phyloP scores from a whole-genome alignment of 2,329 filamentous ascomycete species.

The Aphanoascus verrucosus region DNA sequence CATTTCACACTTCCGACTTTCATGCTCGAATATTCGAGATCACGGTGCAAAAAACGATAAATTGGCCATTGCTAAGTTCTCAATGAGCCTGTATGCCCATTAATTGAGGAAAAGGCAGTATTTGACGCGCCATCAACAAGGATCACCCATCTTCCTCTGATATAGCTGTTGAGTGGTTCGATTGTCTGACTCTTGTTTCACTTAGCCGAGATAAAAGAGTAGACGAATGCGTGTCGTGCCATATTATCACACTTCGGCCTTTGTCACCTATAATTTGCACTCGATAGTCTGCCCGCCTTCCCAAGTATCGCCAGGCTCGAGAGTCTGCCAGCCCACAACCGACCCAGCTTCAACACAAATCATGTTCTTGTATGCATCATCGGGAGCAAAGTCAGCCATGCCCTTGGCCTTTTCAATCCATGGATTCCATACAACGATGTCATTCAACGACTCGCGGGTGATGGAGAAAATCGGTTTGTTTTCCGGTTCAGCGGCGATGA shows the following conservation, averaged over 20 bases:
- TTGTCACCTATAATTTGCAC: conserved; percentile 24
- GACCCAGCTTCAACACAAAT: conserved; percentile 85
- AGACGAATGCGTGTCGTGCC: not conserved
- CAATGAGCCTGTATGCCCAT: too few relatives aligned
- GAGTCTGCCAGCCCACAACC: conserved; percentile 68
- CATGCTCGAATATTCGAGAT: too few relatives aligned
- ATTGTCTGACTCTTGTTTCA: too few relatives aligned
- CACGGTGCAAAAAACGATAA: too few relatives aligned
- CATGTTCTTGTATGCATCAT: conserved; percentile 87
- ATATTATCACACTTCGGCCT: not conserved
- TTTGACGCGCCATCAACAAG: too few relatives aligned
- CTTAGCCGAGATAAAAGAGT: too few relatives aligned
- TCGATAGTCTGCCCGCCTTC: conserved; percentile 53
- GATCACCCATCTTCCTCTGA: too few relatives aligned
- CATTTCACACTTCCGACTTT: too few relatives aligned
- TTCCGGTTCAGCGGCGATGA: conserved; percentile 42
- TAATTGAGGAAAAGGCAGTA: too few relatives aligned
- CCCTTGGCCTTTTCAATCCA: conserved; percentile 74
- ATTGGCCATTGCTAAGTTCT: too few relatives aligned
- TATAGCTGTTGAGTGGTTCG: too few relatives aligned
- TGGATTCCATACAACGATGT: conserved; percentile 95
- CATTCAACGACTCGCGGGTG: conserved; percentile 70
- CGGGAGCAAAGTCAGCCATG: conserved; percentile 79
- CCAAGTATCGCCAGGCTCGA: conserved; percentile 67
- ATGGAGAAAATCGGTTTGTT: conserved; percentile 57